Evolutionary conservation across 257 asterid genomes (phyloP).

Genomic region (Buddleja alternifolia): DNA sequence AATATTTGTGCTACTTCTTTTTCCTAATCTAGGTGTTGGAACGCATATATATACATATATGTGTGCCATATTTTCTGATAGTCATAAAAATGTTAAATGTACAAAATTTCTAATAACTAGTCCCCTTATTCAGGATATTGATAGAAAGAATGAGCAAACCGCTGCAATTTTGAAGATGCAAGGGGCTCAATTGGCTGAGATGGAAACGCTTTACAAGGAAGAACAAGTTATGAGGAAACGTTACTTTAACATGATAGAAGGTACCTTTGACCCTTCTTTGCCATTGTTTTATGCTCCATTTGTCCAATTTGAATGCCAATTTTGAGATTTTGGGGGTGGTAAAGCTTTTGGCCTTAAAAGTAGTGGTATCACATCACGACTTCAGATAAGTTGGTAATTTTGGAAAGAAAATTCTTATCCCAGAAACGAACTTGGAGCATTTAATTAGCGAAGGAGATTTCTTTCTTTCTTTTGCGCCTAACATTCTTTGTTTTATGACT

Average conservation of each 20-base stretch:
- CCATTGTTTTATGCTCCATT: neutral
- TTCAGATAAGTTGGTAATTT: neutral
- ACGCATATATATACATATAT: neutral
- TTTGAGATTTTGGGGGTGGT: neutral
- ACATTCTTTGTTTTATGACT: conserved; percentile 2
- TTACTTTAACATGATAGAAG: conserved; percentile 94
- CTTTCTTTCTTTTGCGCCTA: conserved; percentile 8
- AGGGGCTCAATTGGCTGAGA: conserved; percentile 94
- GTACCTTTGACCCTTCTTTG: conserved; percentile 36
- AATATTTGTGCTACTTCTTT: conserved; percentile 12
- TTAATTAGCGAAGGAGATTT: conserved; percentile 2
- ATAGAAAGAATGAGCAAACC: conserved; percentile 94
- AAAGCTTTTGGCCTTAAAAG: neutral
- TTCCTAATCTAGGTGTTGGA: conserved; percentile 2
- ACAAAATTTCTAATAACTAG: conserved; percentile 26
- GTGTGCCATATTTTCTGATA: neutral
- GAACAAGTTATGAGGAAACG: conserved; percentile 89
- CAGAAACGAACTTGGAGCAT: neutral
- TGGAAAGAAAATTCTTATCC: neutral
- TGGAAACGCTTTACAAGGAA: conserved; percentile 90
- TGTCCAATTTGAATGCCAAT: neutral
- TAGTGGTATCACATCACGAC: neutral
- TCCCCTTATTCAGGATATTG: conserved; percentile 67
- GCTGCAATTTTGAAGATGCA: conserved; percentile 95
- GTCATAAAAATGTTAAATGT: neutral